Evolutionary conservation across 2,329 filamentous ascomycete species (phyloP), one percentile per base, ranked within the genome.

Genomic region (Blastomyces parvus): DNA sequence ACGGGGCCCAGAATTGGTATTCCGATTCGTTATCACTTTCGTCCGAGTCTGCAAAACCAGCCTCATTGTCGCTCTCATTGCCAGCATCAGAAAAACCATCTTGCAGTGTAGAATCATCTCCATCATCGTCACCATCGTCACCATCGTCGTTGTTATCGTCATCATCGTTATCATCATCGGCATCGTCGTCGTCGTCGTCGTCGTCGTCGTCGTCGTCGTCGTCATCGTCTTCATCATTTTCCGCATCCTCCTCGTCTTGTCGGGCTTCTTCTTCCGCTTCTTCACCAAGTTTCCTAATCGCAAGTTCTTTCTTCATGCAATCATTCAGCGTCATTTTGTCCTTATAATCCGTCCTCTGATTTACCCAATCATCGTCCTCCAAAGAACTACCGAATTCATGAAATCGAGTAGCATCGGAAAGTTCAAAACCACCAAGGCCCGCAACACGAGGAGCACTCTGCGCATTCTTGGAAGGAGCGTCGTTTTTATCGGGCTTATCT

Each of bases 211-310:
- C 88, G 7, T 67, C 68, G 11, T 69, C 69, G 3, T 69, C 65
- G 11, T 65, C 64, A 13, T 87, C 86, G 13, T 84, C 82, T 66
- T 88, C 85, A 62, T 86, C 86, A 62, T 88, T 85, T 3, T 82
- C 81, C 0, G 83, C 80, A 8, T 87, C 86, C n/a, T 88, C 86
- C 59, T 90, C 87, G 63, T 90, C 88, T 62, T 88, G 81, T 11
- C 88, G 79, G 3, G 87, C 92, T 76, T 97, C 94, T 70, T 95
- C 90, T 72, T 97, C 94, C 0, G 87, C 94, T 76, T 99, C 93
- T 72, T 90, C 88, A 58, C 87, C 93, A 33, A 97, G 79, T 66
- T 89, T 87, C 59, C 93, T 88, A 66, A 99, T 94, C 38, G 86
- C 86, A 66, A 91, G 91, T 77, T 99, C 94, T 76, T 96, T 95